Conservation (phyloP, 768 basidiomycete species). For the Suillus clintonianus region DNA sequence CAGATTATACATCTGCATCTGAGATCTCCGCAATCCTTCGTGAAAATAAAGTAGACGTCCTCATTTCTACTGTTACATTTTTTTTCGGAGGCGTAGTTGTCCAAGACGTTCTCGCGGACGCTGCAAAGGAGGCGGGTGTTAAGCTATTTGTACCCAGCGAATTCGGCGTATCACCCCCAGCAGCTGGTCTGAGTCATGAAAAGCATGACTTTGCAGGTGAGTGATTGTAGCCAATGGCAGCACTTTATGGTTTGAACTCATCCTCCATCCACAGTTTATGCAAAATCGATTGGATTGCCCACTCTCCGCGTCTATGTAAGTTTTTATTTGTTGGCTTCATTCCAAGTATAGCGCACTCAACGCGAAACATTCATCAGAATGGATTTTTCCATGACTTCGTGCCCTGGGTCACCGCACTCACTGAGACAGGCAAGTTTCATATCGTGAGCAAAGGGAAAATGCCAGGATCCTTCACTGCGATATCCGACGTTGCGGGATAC, state of each 20-base stretch:
- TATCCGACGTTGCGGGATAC: slow-evolving; percentile 29
- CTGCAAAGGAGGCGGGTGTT: slow-evolving; percentile 25
- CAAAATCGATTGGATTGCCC: slow-evolving; percentile 21
- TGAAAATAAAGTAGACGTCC: slow-evolving; percentile 6
- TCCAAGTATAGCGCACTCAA: background rate
- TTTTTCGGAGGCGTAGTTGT: background rate
- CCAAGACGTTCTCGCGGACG: slow-evolving; percentile 17
- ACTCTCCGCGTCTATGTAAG: slow-evolving; percentile 7
- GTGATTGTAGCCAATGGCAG: background rate
- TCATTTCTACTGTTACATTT: slow-evolving; percentile 4
- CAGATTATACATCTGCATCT: slow-evolving; percentile 1
- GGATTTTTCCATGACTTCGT: slow-evolving; percentile 21
- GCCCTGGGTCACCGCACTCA: slow-evolving; percentile 14
- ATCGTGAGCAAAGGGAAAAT: slow-evolving; percentile 26
- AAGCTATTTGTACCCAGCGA: slow-evolving; percentile 33
- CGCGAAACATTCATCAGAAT: slow-evolving; percentile 11
- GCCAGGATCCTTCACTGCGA: slow-evolving; percentile 22
- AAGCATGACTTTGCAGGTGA: slow-evolving; percentile 4
- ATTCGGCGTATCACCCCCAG: slow-evolving; percentile 20
- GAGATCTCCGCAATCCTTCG: slow-evolving; percentile 2
- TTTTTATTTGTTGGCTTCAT: slow-evolving; percentile 16
- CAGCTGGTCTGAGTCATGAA: background rate
- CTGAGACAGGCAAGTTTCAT: slow-evolving; percentile 18
- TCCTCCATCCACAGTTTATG: slow-evolving; percentile 11
- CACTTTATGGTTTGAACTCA: background rate